A percentile compares a stretch with the other conserved stretches of the same genome.
phyloP scores from a whole-genome alignment of 2,329 filamentous ascomycete species.

The Salinomyces thailandicus region DNA sequence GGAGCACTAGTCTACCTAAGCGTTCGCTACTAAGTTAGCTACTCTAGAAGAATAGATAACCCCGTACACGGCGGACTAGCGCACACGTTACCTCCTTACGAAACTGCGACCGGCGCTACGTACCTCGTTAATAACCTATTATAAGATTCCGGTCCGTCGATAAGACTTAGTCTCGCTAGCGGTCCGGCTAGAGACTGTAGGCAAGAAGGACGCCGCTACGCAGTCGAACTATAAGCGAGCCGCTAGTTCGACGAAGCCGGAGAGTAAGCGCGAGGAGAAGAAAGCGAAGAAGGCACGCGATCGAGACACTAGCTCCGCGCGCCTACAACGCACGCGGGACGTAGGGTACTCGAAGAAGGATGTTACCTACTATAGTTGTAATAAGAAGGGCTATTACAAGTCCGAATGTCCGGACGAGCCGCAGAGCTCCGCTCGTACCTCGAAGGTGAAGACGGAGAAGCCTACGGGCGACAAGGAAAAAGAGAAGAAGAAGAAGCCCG shows the following conservation, averaged over 20 bases:
- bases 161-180: neutral
- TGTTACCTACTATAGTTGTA: neutral
- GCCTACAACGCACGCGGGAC: too few relatives aligned
- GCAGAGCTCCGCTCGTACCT: too few relatives aligned
- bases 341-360: neutral
- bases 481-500: too few relatives aligned
- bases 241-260: neutral
- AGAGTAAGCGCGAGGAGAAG: neutral
- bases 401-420: neutral
- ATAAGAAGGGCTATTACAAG: neutral
- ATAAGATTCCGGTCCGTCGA: neutral
- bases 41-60: neutral
- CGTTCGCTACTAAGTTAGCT: neutral
- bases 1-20: neutral
- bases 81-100: neutral
- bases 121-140: neutral
- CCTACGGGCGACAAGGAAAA: neutral
- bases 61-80: neutral
- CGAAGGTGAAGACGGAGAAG: neutral
- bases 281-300: too few relatives aligned
- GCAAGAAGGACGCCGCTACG: neutral
- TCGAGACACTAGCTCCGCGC: too few relatives aligned
- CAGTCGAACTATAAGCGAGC: neutral
- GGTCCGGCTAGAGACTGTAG: constrained; percentile 12
- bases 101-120: neutral